These are phyloP conservation scores for Flaveria ramosissima DNA, from an alignment of 129 eudicot species.

Conservation along the genomic window DNA sequence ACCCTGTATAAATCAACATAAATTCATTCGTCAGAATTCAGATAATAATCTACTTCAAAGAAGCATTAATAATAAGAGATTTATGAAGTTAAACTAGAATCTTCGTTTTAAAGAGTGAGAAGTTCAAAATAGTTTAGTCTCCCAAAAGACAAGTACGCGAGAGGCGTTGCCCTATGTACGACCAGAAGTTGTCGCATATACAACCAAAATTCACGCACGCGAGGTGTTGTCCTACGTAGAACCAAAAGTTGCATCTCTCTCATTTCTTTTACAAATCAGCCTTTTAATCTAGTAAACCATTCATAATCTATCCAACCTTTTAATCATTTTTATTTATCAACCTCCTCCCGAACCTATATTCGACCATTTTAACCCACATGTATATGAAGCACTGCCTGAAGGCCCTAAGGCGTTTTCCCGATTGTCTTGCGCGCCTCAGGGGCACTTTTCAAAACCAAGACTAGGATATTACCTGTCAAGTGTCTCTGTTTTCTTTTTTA, in stretches of 20 bases:
- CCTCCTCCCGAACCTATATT: too few relatives aligned
- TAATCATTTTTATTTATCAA: not conserved
- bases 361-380: too few relatives aligned
- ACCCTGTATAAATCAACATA: slow-evolving; percentile 39
- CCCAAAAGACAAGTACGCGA: not conserved
- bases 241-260: not conserved
- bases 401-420: not conserved
- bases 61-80: not conserved
- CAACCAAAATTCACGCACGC: not conserved
- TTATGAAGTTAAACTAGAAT: too few relatives aligned
- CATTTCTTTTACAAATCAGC: too few relatives aligned
- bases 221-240: not conserved
- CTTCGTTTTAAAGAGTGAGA: too few relatives aligned
- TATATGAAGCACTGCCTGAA: too few relatives aligned
- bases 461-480: slow-evolving; percentile 61
- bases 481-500: slow-evolving; percentile 70
- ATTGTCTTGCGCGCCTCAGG: not conserved
- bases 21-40: slow-evolving; percentile 29
- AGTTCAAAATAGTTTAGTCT: too few relatives aligned
- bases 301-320: not conserved
- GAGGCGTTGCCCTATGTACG: too few relatives aligned
- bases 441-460: not conserved
- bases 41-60: not conserved
- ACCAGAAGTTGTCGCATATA: too few relatives aligned
- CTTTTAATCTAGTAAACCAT: too few relatives aligned